Evolutionary conservation across 495 filamentous ascomycete species (phyloP), one percentile per base, ranked within the genome.

Genomic region (Neurospora sp.): DNA sequence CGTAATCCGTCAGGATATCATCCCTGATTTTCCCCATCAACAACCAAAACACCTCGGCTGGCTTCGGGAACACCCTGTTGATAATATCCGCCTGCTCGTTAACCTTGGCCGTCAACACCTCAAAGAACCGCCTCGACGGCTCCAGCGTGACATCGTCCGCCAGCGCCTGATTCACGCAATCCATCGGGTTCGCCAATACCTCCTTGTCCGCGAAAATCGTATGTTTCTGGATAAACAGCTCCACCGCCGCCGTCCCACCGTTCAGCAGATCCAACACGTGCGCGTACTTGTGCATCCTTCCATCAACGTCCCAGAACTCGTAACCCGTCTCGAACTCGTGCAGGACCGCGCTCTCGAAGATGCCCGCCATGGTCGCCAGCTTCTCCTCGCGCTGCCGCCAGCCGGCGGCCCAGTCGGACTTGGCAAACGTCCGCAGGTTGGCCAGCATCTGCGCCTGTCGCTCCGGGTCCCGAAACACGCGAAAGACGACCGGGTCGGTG

Each of bases 251-350:
- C 20, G 85, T 84, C 23, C 93, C 94, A 8, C 93, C 94, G 81
- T 98, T 97, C 54, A 99, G 84, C 10, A 88, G 86, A 72, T 89
- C 90, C 27, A 99, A 84, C 31, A 98, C 92, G 74, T 94, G 89
- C 11, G 94, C 93, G 82, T 97, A 98, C 80, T 92, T 88, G 72
- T 88, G 89, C 94, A 97, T 97, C 44, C 89, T 86, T 12, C 92
- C 94, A 76, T 97, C 91, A 71, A 96, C 89, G 82, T 99, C 95
- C 79, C 90, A 91, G n/a, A 89, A 89, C 79, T 96, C 93, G 74
- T 94, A 94, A 5, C 92, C 96, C 75, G 92, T 92, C 79, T 97
- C 92, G 77, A 98, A 98, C 81, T 98, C 95, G 70, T 91, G 88
- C 70, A 97, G 82, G 9, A 95, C 94, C 4, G 94, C 93, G 72